Conservation (phyloP, 495 filamentous ascomycete species). For the Penicillium angulare region DNA sequence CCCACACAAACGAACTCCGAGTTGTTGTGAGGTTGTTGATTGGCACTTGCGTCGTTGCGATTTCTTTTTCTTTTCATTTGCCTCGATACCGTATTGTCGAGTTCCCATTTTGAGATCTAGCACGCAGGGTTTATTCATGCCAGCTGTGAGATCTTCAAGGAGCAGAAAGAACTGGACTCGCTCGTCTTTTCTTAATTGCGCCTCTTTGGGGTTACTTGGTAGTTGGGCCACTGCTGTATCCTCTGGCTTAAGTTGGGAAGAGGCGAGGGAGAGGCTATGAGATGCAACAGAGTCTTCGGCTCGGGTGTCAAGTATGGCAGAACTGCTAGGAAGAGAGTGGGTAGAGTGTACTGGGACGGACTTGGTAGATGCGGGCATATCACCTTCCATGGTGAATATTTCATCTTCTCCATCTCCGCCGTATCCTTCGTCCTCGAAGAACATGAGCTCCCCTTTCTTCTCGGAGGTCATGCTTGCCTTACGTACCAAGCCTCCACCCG, state of each 20-base stretch:
- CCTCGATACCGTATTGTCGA: constrained; percentile 96
- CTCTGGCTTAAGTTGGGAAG: neutral
- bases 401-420: constrained; percentile 75
- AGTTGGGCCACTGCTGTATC: constrained; percentile 26
- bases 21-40: constrained; percentile 83
- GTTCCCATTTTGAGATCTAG: constrained; percentile 99
- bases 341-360: neutral
- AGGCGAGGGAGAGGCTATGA: constrained; percentile 3
- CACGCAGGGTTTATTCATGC: constrained; percentile 94
- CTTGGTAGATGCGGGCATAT: constrained; percentile 27
- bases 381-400: constrained; percentile 70
- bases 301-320: neutral
- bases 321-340: constrained; percentile 3
- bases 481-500: constrained; percentile 72
- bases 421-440: constrained; percentile 84
- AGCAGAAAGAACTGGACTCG: constrained; percentile 90
- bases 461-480: constrained; percentile 58
- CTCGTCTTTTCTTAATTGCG: constrained; percentile 64
- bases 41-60: constrained; percentile 92
- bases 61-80: constrained; percentile 83
- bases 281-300: too few species aligned
- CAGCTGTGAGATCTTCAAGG: constrained; percentile 94
- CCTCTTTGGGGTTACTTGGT: constrained; percentile 76
- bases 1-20: constrained; percentile 91
- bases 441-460: constrained; percentile 70